phyloP scores from a whole-genome alignment of 108 stramenopile species.

The Asterionellopsis glacialis region DNA sequence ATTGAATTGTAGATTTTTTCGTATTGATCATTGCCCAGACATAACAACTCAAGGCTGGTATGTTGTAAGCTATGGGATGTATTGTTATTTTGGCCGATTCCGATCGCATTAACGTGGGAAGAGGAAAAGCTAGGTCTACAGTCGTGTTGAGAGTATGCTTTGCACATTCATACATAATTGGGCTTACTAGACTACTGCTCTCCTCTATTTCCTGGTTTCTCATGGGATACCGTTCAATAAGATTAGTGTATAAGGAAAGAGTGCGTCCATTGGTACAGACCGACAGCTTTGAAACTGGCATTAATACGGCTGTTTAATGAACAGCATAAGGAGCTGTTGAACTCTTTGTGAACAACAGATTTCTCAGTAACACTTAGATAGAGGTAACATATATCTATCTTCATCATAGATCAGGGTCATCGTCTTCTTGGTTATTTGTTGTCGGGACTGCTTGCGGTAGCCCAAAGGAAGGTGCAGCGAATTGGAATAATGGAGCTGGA shows the following conservation, averaged over 20 bases:
- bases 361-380: too few relatives aligned
- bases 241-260: conserved; percentile 26
- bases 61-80: conserved; percentile 65
- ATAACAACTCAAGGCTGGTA: conserved; percentile 75
- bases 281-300: conserved; percentile 9
- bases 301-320: conserved; percentile 19
- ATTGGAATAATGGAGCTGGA: too few relatives aligned
- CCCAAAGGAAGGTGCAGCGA: too few relatives aligned
- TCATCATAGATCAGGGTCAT: too few relatives aligned
- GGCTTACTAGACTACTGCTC: conserved; percentile 71
- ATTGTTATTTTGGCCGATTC: conserved; percentile 70
- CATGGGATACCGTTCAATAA: conserved; percentile 62
- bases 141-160: conserved; percentile 35
- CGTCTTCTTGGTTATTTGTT: too few relatives aligned
- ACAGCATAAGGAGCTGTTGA: conserved; percentile 24
- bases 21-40: conserved; percentile 81
- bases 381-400: too few relatives aligned
- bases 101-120: conserved; percentile 71
- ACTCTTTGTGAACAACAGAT: conserved; percentile 14
- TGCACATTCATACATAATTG: conserved; percentile 65
- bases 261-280: neutral
- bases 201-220: conserved; percentile 59
- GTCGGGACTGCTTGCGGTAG: too few relatives aligned
- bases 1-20: too few relatives aligned
- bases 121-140: neutral